Conservation (phyloP, 2,329 filamentous ascomycete genomes). For the Ophiocordyceps australis region DNA sequence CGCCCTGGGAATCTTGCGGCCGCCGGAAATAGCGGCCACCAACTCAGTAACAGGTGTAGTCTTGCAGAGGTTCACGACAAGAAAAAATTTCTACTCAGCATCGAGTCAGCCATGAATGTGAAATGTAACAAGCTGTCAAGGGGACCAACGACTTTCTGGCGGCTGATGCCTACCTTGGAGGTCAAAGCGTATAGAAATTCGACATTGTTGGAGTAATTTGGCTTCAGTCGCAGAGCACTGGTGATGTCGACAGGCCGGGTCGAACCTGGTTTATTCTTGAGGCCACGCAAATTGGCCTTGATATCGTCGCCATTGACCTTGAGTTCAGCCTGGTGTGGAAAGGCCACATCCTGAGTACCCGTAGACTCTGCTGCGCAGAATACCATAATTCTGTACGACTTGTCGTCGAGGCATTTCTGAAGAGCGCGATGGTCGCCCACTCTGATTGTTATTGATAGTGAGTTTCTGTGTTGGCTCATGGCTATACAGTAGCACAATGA, state of each 20-base stretch:
- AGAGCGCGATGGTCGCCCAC: conserved; percentile 32
- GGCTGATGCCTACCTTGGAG: conserved; percentile 45
- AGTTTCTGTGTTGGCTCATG: conserved; percentile 35
- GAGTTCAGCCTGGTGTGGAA: conserved; percentile 84
- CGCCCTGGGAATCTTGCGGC: conserved; percentile 60
- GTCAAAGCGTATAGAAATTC: conserved; percentile 88
- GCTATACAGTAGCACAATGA: too few relatives aligned
- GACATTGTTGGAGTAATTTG: conserved; percentile 57
- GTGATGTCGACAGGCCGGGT: conserved; percentile 91
- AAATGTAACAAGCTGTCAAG: not conserved
- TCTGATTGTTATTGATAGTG: conserved; percentile 23
- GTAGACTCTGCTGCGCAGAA: conserved; percentile 57
- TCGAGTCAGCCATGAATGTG: not conserved
- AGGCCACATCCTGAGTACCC: conserved; percentile 59
- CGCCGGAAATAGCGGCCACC: conserved; percentile 44
- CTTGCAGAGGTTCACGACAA: conserved; percentile 60
- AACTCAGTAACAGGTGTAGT: conserved; percentile 54
- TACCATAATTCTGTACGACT: conserved; percentile 56
- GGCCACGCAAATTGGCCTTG: conserved; percentile 79
- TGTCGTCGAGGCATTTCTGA: conserved; percentile 37
- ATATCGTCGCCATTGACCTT: conserved; percentile 78
- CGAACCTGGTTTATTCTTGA: conserved; percentile 93
- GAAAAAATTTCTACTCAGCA: conserved; percentile 45
- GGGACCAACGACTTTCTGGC: too few relatives aligned
- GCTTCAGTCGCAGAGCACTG: conserved; percentile 48